A percentile compares a stretch with the other conserved stretches of the same genome.
Conservation (phyloP, 2,329 filamentous ascomycete species). For the Aspergillaceae sp. region DNA sequence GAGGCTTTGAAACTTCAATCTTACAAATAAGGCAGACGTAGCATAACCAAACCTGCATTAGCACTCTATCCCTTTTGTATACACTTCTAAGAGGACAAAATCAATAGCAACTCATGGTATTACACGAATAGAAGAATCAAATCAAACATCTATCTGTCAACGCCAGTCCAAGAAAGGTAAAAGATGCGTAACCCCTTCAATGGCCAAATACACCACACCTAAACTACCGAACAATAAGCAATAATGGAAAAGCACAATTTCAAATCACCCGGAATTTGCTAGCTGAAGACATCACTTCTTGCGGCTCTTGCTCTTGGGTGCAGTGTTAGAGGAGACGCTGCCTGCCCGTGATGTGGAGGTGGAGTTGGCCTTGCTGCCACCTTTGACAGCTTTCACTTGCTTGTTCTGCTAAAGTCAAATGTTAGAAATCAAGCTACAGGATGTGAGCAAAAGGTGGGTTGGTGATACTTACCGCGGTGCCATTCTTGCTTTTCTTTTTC, state of each 20-base stretch:
- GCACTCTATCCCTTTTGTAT: slow-evolving; percentile 3
- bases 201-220: slow-evolving; percentile 6
- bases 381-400: slow-evolving; percentile 78
- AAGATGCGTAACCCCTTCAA: slow-evolving; percentile 7
- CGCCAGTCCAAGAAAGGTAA: slow-evolving; percentile 13
- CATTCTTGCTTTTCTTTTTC: slow-evolving; percentile 90
- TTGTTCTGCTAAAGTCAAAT: slow-evolving; percentile 62
- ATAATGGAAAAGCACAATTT: neutral
- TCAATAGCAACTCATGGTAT: neutral
- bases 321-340: slow-evolving; percentile 69
- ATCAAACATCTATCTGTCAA: slow-evolving; percentile 12
- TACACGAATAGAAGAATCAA: slow-evolving; percentile 5
- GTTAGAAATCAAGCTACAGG: slow-evolving; percentile 2
- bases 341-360: slow-evolving; percentile 73
- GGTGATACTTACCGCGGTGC: slow-evolving; percentile 61
- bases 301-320: slow-evolving; percentile 41
- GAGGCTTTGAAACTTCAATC: no score
- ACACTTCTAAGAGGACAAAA: slow-evolving; percentile 1
- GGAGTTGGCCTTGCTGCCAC: slow-evolving; percentile 65
- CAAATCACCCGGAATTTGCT: neutral
- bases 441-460: neutral
- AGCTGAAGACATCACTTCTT: slow-evolving; percentile 36
- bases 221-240: slow-evolving; percentile 5
- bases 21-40: neutral
- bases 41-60: neutral